Conservation (phyloP, 306 rosid genomes). For the barrel medic (Medicago truncatula) region MtrunA17r5.0-ANR NC_053046.1:15317501-15318000, state of each 20-base stretch:
- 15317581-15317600: not conserved
- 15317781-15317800: not conserved
- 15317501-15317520: slow-evolving; percentile 58
- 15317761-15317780: not conserved
- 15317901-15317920: not conserved
- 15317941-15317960: slow-evolving; percentile 40
- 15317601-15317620: too few species aligned
- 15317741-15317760: too few species aligned
- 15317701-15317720: not conserved
- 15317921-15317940: slow-evolving; percentile 20
- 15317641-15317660: not conserved
- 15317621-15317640: not conserved
- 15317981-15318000: slow-evolving; percentile 25
- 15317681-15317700: not conserved
- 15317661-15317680: not conserved
- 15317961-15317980: slow-evolving; percentile 35
- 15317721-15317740: not conserved
- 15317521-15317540: slow-evolving; percentile 50
- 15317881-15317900: slow-evolving; percentile 12
- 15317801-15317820: not conserved
- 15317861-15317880: not conserved
- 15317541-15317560: slow-evolving; percentile 65
- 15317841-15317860: not conserved
- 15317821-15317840: not conserved
- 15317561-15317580: slow-evolving; percentile 57